These are phyloP conservation scores for Colletotrichum caudatum DNA, from an alignment of 2,329 filamentous ascomycete genomes.

Conservation along the genomic window DNA sequence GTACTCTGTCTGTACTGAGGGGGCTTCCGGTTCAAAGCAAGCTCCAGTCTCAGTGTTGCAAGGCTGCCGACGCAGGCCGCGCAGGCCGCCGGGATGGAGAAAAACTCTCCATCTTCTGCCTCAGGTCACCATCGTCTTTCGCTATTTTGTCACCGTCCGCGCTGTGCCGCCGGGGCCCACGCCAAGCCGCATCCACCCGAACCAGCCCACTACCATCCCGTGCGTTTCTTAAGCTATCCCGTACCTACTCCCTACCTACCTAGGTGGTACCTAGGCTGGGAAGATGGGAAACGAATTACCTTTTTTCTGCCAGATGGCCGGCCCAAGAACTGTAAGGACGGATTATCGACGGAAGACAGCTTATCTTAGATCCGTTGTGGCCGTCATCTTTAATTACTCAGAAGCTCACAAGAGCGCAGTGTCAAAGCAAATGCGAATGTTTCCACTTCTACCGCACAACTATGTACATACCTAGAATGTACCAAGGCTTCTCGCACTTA, in stretches of 20 bases:
- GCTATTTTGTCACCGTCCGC: slow-evolving; percentile 3
- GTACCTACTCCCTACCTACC: not conserved
- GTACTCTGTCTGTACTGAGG: slow-evolving; percentile 14
- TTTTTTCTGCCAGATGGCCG: not conserved
- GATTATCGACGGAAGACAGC: too few relatives aligned
- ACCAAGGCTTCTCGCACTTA: not conserved
- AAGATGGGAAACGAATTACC: not conserved
- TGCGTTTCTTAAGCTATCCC: slow-evolving; percentile 6
- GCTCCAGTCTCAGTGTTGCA: slow-evolving; percentile 31
- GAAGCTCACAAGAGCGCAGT: too few relatives aligned
- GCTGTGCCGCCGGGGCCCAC: slow-evolving; percentile 9
- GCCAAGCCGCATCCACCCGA: slow-evolving; percentile 34
- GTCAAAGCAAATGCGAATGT: not conserved
- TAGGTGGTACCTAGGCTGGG: not conserved
- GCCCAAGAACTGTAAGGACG: not conserved
- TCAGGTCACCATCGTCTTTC: slow-evolving; percentile 32
- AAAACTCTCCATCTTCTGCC: slow-evolving; percentile 31
- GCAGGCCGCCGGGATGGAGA: slow-evolving; percentile 16
- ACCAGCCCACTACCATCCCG: slow-evolving; percentile 29
- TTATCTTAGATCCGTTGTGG: too few relatives aligned
- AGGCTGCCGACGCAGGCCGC: slow-evolving; percentile 35
- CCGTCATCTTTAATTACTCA: not conserved
- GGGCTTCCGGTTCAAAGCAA: slow-evolving; percentile 27
- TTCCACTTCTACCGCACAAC: not conserved
- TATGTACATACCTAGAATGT: not conserved